Evolutionary conservation across 805 yeast species (phyloP).

Genomic region (Candida corydali): DNA sequence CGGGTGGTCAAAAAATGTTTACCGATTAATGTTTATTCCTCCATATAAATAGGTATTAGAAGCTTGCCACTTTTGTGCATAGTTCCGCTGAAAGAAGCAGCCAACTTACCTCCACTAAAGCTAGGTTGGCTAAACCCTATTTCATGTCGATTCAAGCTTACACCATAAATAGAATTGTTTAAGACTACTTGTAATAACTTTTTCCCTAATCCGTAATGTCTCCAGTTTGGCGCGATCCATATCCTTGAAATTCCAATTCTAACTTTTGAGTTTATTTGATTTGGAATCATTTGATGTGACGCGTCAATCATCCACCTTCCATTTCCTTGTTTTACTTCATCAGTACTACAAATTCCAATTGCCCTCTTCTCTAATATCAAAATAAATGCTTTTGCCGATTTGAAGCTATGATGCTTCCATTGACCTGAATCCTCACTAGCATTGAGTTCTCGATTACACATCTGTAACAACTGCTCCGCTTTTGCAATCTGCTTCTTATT

Average conservation of each 20-base stretch:
- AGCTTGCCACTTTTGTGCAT: constrained; percentile 49
- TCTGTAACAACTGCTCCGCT: constrained; percentile 33
- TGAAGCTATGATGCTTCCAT: constrained; percentile 23
- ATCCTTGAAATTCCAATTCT: constrained; percentile 38
- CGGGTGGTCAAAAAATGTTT: constrained; percentile 31
- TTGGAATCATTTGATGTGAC: constrained; percentile 48
- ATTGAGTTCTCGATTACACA: constrained; percentile 57
- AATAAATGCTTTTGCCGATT: constrained; percentile 39
- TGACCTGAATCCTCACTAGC: constrained; percentile 42
- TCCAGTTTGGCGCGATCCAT: constrained; percentile 41
- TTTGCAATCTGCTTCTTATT: constrained; percentile 20
- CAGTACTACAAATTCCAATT: constrained; percentile 56
- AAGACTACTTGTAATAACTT: constrained; percentile 42
- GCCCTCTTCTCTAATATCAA: constrained; percentile 44
- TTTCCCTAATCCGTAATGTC: constrained; percentile 50
- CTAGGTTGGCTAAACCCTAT: constrained; percentile 76
- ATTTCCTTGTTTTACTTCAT: constrained; percentile 26
- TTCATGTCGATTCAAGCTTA: constrained; percentile 34
- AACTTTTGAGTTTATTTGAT: constrained; percentile 32
- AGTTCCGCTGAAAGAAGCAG: constrained; percentile 52
- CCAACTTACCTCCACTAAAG: constrained; percentile 57
- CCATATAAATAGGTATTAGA: constrained; percentile 46
- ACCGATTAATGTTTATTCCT: constrained; percentile 12
- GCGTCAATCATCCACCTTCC: constrained; percentile 61
- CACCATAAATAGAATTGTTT: constrained; percentile 46